Evolutionary conservation across 2,329 filamentous ascomycete genomes (phyloP), one percentile per base, ranked within the genome.

Genomic region (Neonectria magnoliae): DNA sequence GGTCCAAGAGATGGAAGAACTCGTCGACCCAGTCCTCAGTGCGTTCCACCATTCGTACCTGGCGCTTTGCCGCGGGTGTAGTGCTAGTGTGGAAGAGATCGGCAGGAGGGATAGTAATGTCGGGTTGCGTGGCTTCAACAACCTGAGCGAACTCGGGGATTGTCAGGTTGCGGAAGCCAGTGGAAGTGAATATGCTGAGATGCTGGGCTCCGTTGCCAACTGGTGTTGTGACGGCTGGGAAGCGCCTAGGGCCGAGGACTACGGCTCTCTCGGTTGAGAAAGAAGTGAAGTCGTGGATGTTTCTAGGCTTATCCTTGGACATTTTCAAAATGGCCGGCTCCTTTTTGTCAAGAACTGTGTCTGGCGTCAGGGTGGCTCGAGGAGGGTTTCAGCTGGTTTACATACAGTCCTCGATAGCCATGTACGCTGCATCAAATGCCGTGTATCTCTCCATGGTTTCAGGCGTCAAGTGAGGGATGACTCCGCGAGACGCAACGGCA

Each of bases 351-450:
- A 89, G 80, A 75, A 90, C 87, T 89, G 44, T 53, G n/a, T 42
- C 14, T 13, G 9, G 18, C 20, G 64, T 71, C 50, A 71, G 66
- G 47, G 1, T 3, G 5, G 13, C 18, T 8, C 27, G 20, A 14
- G 25, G 18, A 8, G 20, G 3, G 8, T 52, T 10, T 8, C 10
- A 42, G 18, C 3, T 5, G 3, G 31, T 51, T 18, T 9, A 80
- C 92, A 80, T 85, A 98, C 96, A 98, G 79, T 99, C 96, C 83
- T 99, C 96, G 29, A 98, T 82, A 1, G 91, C 93, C 74, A 96
- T 83, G 76, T 97, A 97, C 3, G 93, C 84, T 27, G 91, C 92
- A 29, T 83, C 82, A 64, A 97, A 83, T 5, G 85, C 77, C 1
- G 90, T 89, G 73, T 91, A 84, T 60, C 88, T 90, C 44, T 81